Conservation (phyloP, 352 stramenopile species). For the Phytophthora lateralis region DNA sequence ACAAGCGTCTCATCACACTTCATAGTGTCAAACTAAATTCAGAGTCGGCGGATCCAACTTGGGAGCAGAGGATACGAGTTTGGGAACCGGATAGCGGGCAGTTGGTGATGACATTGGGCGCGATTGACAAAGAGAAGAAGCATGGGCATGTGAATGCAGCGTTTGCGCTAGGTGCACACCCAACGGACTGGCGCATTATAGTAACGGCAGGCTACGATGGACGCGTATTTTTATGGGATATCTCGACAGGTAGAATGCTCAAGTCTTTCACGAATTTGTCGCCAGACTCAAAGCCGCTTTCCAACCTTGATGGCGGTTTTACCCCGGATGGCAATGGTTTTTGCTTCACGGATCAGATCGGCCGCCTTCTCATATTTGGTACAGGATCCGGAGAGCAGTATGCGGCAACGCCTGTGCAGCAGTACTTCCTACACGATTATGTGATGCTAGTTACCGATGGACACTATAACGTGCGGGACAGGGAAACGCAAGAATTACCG, state of each 20-base stretch:
- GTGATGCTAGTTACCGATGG: slow-evolving; percentile 86
- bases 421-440: slow-evolving; percentile 93
- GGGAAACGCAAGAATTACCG: slow-evolving; percentile 83
- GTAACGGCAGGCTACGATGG: slow-evolving; percentile 87
- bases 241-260: slow-evolving; percentile 65
- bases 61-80: slow-evolving; percentile 69
- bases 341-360: slow-evolving; percentile 86
- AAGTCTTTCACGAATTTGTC: slow-evolving; percentile 69
- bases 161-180: slow-evolving; percentile 82
- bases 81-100: slow-evolving; percentile 63
- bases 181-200: slow-evolving; percentile 72
- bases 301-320: slow-evolving; percentile 80
- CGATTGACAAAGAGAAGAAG: slow-evolving; percentile 59
- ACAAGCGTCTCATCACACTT: slow-evolving; percentile 66
- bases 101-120: slow-evolving; percentile 66
- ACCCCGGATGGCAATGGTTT: slow-evolving; percentile 70
- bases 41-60: slow-evolving; percentile 45
- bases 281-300: slow-evolving; percentile 59
- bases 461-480: slow-evolving; percentile 89
- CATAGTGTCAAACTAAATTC: slow-evolving; percentile 73
- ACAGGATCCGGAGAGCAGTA: slow-evolving; percentile 74
- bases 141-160: slow-evolving; percentile 79
- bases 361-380: slow-evolving; percentile 79
- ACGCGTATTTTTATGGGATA: slow-evolving; percentile 86
- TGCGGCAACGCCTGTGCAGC: slow-evolving; percentile 67